A percentile compares a stretch with the other conserved stretches of the same genome.
These are phyloP conservation scores for Rosa persica DNA, from an alignment of 306 rosid species.

Conservation along the genomic window DNA sequence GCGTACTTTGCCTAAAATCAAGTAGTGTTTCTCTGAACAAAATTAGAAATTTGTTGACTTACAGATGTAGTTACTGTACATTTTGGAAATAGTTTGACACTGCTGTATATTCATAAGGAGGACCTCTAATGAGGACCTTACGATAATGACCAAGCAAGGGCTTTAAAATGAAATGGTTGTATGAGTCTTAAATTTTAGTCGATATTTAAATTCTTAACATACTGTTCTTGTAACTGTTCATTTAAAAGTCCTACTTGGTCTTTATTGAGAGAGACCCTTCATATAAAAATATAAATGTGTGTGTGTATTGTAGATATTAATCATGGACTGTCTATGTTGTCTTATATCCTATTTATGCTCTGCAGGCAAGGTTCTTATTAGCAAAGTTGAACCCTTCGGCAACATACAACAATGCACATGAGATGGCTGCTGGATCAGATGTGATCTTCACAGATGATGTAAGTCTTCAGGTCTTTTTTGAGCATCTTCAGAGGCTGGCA, in stretches of 20 bases:
- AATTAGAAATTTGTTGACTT: neutral
- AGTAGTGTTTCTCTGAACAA: neutral
- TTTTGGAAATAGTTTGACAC: too few species aligned
- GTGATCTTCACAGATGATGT: conserved; percentile 95
- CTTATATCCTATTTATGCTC: conserved; percentile 18
- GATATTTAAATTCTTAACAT: too few species aligned
- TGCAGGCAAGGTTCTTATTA: conserved; percentile 90
- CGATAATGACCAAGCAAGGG: neutral
- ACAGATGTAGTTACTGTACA: too few species aligned
- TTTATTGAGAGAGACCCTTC: neutral
- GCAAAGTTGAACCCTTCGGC: conserved; percentile 98
- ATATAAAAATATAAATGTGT: neutral
- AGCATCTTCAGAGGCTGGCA: conserved; percentile 97
- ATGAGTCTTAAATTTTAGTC: neutral
- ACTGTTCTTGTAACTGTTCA: neutral
- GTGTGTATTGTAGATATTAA: neutral
- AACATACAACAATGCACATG: conserved; percentile 83
- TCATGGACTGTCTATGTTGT: conserved; percentile 8
- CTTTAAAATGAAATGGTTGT: neutral
- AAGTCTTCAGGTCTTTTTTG: conserved; percentile 95
- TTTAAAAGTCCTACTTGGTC: neutral
- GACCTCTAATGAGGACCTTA: neutral
- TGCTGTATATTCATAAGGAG: too few species aligned
- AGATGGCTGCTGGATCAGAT: conserved; percentile 89
- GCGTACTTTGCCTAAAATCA: neutral